These are phyloP conservation scores for Quercus bicolor DNA, from an alignment of 306 rosid species.

Conservation along the genomic window DNA sequence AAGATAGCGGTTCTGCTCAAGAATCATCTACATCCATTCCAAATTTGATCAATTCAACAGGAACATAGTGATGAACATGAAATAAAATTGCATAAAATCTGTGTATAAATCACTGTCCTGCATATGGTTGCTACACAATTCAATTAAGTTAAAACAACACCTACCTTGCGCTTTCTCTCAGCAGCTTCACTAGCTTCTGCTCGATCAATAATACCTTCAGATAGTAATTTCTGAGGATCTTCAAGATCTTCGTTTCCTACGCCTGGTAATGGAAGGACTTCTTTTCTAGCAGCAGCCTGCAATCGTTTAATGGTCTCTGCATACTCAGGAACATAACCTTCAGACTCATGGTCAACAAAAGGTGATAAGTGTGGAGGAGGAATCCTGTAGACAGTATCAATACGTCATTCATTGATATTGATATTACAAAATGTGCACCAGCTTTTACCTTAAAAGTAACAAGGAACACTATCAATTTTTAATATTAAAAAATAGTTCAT, in stretches of 20 bases:
- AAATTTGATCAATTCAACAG: neutral
- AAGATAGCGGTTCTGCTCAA: slow-evolving; percentile 57
- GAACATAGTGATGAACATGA: neutral
- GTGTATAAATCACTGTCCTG: neutral
- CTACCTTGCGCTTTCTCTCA: slow-evolving; percentile 66
- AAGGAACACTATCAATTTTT: neutral
- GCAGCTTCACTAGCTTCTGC: slow-evolving; percentile 85
- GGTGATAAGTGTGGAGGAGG: slow-evolving; percentile 97
- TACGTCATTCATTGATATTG: neutral
- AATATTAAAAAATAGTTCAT: neutral
- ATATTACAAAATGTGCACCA: neutral
- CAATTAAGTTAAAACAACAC: neutral
- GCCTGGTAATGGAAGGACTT: slow-evolving; percentile 81
- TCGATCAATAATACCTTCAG: slow-evolving; percentile 68
- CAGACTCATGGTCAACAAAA: slow-evolving; percentile 71
- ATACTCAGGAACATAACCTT: slow-evolving; percentile 88
- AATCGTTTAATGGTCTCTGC: slow-evolving; percentile 71
- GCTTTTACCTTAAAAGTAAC: neutral
- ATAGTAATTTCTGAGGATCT: slow-evolving; percentile 73
- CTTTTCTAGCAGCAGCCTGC: slow-evolving; percentile 66
- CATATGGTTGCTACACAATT: neutral
- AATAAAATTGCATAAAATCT: neutral
- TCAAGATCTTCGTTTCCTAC: slow-evolving; percentile 66
- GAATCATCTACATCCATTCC: slow-evolving; percentile 59
- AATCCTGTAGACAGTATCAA: slow-evolving; percentile 42